phyloP scores from a whole-genome alignment of 306 rosid species.

The Lablab purpureus region DNA sequence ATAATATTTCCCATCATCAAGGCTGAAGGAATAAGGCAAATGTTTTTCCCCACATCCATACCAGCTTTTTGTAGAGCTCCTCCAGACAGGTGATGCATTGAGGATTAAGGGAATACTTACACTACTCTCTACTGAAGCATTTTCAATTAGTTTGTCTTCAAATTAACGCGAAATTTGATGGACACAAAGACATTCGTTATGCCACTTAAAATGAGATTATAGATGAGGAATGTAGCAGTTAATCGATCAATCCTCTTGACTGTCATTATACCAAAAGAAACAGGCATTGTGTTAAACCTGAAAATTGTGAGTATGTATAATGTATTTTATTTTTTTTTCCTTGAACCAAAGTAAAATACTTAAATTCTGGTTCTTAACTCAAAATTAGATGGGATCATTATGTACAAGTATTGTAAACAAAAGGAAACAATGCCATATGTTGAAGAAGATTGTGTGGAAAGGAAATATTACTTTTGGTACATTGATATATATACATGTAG shows the following conservation, averaged over 20 bases:
- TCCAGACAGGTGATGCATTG: constrained; percentile 13
- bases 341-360: too few species aligned
- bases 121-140: background rate
- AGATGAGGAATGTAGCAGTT: background rate
- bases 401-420: background rate
- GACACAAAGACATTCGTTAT: background rate
- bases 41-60: constrained; percentile 54
- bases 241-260: background rate
- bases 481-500: too few species aligned
- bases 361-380: too few species aligned
- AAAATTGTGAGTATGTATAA: background rate
- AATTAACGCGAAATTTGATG: background rate
- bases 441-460: background rate
- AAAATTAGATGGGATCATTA: too few species aligned
- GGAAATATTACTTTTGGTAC: background rate
- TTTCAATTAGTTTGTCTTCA: background rate
- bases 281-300: background rate
- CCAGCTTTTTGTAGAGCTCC: constrained; percentile 50
- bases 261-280: background rate
- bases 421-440: background rate
- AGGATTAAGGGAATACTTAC: background rate
- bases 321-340: background rate
- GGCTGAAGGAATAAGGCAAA: constrained; percentile 64
- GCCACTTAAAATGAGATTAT: background rate
- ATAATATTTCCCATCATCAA: constrained; percentile 69